Evolutionary conservation across 148 eudicot species (phyloP).

Genomic region (Suaeda aralocaspica): DNA sequence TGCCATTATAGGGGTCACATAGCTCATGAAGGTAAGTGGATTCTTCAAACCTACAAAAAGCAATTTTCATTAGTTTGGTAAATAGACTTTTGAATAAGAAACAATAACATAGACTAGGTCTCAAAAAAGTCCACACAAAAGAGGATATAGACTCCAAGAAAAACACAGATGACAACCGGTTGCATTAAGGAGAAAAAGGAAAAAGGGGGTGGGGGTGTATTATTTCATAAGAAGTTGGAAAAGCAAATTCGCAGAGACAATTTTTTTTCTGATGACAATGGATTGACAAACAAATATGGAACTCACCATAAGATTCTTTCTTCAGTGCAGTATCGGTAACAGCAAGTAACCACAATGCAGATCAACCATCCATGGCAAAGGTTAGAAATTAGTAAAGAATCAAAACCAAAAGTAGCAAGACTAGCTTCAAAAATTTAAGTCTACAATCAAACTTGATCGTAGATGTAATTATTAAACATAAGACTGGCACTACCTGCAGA

Average conservation of each 20-base stretch:
- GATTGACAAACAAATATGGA: slow-evolving; percentile 15
- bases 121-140: not conserved
- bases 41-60: slow-evolving; percentile 82
- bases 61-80: no score
- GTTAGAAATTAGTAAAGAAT: slow-evolving; percentile 18
- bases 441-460: not conserved
- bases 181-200: no score
- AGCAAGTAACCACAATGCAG: slow-evolving; percentile 25
- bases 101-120: not conserved
- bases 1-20: slow-evolving; percentile 92
- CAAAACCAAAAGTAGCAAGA: not conserved
- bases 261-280: not conserved
- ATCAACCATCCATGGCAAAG: slow-evolving; percentile 15
- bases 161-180: not conserved
- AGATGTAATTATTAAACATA: not conserved
- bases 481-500: slow-evolving; percentile 71
- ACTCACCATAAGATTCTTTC: slow-evolving; percentile 93
- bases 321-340: slow-evolving; percentile 36
- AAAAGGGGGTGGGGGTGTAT: no score
- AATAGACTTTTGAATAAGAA: no score
- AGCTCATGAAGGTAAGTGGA: slow-evolving; percentile 94
- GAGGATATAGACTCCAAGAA: not conserved
- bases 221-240: not conserved
- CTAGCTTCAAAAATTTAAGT: slow-evolving; percentile 1
- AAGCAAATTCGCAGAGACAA: slow-evolving; percentile 1